Evolutionary conservation across 2,329 filamentous ascomycete genomes (phyloP).

Genomic region (Didymellaceae sp.): DNA sequence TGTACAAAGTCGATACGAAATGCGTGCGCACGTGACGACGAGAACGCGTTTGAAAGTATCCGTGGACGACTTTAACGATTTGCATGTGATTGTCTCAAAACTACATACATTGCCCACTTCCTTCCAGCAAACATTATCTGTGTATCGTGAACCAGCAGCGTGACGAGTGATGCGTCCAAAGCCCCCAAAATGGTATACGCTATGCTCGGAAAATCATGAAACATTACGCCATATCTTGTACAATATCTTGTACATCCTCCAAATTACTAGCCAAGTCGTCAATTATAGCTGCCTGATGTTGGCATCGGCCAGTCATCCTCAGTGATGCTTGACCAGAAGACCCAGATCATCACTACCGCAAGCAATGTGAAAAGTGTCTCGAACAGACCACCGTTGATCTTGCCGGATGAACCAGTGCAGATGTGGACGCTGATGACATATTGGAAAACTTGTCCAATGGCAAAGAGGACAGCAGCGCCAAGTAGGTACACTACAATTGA

Average conservation of each 20-base stretch:
- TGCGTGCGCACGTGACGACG: conserved; percentile 27
- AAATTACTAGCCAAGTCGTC: conserved; percentile 19
- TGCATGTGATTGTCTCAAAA: conserved; percentile 21
- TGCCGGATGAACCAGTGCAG: conserved; percentile 80
- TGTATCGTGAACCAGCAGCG: conserved; percentile 41
- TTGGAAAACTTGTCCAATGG: conserved; percentile 93
- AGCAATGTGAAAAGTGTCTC: conserved; percentile 90
- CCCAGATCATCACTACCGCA: conserved; percentile 82
- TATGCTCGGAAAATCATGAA: conserved; percentile 49
- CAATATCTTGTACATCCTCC: conserved; percentile 29
- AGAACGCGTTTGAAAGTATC: conserved; percentile 21
- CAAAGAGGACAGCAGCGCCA: conserved; percentile 79
- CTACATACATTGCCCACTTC: conserved; percentile 3
- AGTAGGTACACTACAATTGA: conserved; percentile 70
- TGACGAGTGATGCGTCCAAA: conserved; percentile 36
- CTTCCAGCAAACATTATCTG: conserved; percentile 42
- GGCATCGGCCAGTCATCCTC: conserved; percentile 93
- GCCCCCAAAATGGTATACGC: conserved; percentile 48
- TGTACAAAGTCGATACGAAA: conserved; percentile 1
- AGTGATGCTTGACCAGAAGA: conserved; percentile 99
- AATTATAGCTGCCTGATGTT: conserved; percentile 50
- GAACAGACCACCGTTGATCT: conserved; percentile 92
- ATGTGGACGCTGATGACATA: conserved; percentile 92
- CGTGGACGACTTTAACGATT: conserved; percentile 29
- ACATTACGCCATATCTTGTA: conserved; percentile 41